Conservation (phyloP, 352 stramenopile genomes). For the Thalassiosira exigua region DNA sequence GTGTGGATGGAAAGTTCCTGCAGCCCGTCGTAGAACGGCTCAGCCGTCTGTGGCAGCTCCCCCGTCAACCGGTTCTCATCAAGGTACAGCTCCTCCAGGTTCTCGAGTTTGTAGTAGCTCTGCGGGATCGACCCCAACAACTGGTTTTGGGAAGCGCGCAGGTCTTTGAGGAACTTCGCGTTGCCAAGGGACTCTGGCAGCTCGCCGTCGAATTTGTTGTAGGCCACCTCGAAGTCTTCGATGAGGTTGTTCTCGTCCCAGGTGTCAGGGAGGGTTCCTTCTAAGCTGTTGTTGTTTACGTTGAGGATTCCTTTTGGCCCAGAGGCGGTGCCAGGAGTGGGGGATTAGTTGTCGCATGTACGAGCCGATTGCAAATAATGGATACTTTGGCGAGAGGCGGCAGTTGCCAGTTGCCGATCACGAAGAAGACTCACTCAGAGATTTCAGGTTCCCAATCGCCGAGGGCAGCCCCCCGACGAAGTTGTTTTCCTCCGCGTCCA, state of each 20-base stretch:
- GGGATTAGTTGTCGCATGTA: too few species aligned
- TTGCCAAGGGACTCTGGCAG: conserved; percentile 42
- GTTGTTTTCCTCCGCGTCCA: conserved; percentile 64
- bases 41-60: conserved; percentile 40
- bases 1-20: conserved; percentile 70
- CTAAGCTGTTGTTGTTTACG: conserved; percentile 67
- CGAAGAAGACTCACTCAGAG: conserved; percentile 37
- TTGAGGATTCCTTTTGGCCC: conserved; percentile 57
- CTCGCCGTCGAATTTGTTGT: conserved; percentile 68
- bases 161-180: conserved; percentile 48
- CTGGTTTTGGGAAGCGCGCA: conserved; percentile 37
- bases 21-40: conserved; percentile 47
- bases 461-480: conserved; percentile 61
- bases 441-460: conserved; percentile 48
- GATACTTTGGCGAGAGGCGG: background rate
- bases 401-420: too few species aligned
- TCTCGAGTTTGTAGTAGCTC: conserved; percentile 35
- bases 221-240: conserved; percentile 47
- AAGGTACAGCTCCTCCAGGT: conserved; percentile 61
- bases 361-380: background rate
- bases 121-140: conserved; percentile 52
- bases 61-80: conserved; percentile 55
- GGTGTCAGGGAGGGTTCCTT: conserved; percentile 48
- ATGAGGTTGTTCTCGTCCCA: conserved; percentile 49
- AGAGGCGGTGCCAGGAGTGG: background rate